Evolutionary conservation across 148 eudicot species (phyloP), one percentile per base, ranked within the genome.

Genomic region (Vaccinium myrtillus): DNA sequence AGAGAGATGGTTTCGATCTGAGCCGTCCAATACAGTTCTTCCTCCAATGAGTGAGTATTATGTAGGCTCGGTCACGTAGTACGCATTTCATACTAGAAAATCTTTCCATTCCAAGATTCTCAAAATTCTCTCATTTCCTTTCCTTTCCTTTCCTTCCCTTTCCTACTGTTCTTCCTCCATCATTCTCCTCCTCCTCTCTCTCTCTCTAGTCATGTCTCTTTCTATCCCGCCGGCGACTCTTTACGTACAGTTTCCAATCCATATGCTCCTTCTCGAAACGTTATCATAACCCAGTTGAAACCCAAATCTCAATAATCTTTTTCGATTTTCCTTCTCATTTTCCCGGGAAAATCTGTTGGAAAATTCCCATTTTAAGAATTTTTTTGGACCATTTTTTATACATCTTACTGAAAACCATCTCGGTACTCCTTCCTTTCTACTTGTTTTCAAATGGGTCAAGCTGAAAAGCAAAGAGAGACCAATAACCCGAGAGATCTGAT

Each of bases 401-500:
- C 63, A 10, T n/a, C 25, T 23, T 1, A 46, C 49, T 25, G 10
- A 0, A 69, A 76, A 76, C 54, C 71, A 43, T 46, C 36, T 56
- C 23, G 12, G 55, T n/a, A 19, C n/a, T 19, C 23, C n/a, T 73
- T 18, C 56, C 32, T 43, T 39, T 48, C 18, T 54, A 14, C 5
- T 46, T 30, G 67, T 59, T 25, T 59, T n/a, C 14, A 6, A 25
- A 85, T 85, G 84, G 69, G 51, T 9, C 54, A 75, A 55, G 48
- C 55, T 77, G 71, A 77, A 67, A 25, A 48, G 32, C 36, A 49
- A 1, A 39, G 50, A 69, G 50, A 75, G 43, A 30, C 16, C 25
- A 48, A 55, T 49, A 50, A 82, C 36, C 36, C 32, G 43, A 77
- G 77, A 50, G 85, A 86, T 86, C 78, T 79, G 5, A 55, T 86